These are phyloP conservation scores for Mortierella sp. DNA, from an alignment of 371 early-diverging fungal species.

Conservation along the genomic window DNA sequence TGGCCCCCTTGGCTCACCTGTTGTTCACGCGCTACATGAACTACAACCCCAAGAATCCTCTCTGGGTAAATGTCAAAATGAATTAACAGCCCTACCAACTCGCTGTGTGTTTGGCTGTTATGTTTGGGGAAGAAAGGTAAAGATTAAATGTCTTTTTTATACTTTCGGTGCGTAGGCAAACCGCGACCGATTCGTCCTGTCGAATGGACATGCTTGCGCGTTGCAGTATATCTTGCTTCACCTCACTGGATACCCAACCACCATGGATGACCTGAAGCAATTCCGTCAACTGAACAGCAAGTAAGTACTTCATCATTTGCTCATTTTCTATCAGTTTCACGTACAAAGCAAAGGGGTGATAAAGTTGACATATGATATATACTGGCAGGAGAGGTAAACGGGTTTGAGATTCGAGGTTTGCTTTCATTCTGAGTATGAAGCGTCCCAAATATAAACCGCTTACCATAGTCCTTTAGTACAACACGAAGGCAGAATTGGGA, in stretches of 20 bases:
- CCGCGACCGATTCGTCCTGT: slow-evolving; percentile 98
- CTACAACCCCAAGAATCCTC: slow-evolving; percentile 87
- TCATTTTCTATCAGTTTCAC: not conserved
- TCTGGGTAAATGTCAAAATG: slow-evolving; percentile 74
- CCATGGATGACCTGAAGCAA: slow-evolving; percentile 93
- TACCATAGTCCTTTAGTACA: too few relatives aligned
- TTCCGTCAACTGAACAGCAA: slow-evolving; percentile 94
- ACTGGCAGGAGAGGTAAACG: too few relatives aligned
- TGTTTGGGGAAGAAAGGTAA: too few relatives aligned
- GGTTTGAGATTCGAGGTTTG: not conserved
- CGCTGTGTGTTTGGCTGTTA: not conserved
- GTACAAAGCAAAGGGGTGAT: too few relatives aligned
- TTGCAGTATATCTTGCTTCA: slow-evolving; percentile 96
- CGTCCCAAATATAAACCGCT: too few relatives aligned
- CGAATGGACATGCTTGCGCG: slow-evolving; percentile 99
- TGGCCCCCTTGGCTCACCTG: slow-evolving; percentile 97
- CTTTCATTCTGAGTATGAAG: too few relatives aligned
- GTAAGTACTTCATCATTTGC: slow-evolving; percentile 58
- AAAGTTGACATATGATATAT: not conserved
- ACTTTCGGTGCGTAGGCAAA: slow-evolving; percentile 63
- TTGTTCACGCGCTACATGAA: slow-evolving; percentile 90
- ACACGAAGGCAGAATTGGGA: too few relatives aligned
- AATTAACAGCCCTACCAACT: not conserved
- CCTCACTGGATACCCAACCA: slow-evolving; percentile 89
- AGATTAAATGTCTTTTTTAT: too few relatives aligned